Evolutionary conservation across 352 stramenopile species (phyloP), one percentile per base, ranked within the genome.

Genomic region (Phytopythium chamaehyphon): DNA sequence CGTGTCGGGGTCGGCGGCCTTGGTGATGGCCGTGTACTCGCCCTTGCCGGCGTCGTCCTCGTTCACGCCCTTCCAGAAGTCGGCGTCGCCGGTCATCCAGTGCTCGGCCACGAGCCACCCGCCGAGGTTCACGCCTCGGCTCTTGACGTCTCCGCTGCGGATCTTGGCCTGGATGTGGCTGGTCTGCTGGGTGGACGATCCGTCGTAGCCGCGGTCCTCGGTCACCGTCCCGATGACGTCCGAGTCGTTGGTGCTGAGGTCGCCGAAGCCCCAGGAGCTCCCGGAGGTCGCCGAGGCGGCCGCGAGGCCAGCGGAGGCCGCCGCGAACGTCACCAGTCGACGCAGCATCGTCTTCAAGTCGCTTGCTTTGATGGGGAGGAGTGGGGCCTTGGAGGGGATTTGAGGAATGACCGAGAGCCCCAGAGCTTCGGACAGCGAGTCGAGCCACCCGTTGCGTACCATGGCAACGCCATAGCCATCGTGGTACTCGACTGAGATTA

Each of bases 51-150:
- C 62, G 21, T 76, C 55, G 2, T 63, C 55, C 11, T 59, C 43
- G 5, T 61, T 69, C 33, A 92, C 42, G 2, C 69, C 76, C 21
- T 73, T 50, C 81, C 79, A 92, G 43, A 92, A 71, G 15, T 71
- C 40, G 16, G 69, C 65, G 1, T 67, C 49, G 9, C 26, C 45
- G 19, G 78, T 85, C 84, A 94, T 91, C 84, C 84, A 94, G 66
- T 88, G 59, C 55, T 94, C 84, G 14, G 70, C 70, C 23, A 92
- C 82, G 21, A 94, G 64, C 84, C 84, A 94, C 1, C 77, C 69
- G n/a, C 84, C 84, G 21, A 94, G 72, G 54, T 94, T 92, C 14
- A 94, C 84, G 18, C 76, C 81, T 33, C 70, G 71, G 53, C 65
- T 78, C 40, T 64, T 65, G n/a, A 75, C 57, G 14, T 59, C 42